A percentile compares a stretch with the other conserved stretches of the same genome.
phyloP scores from a whole-genome alignment of 352 stramenopile species.

The Salisapilia sapeloensis region DNA sequence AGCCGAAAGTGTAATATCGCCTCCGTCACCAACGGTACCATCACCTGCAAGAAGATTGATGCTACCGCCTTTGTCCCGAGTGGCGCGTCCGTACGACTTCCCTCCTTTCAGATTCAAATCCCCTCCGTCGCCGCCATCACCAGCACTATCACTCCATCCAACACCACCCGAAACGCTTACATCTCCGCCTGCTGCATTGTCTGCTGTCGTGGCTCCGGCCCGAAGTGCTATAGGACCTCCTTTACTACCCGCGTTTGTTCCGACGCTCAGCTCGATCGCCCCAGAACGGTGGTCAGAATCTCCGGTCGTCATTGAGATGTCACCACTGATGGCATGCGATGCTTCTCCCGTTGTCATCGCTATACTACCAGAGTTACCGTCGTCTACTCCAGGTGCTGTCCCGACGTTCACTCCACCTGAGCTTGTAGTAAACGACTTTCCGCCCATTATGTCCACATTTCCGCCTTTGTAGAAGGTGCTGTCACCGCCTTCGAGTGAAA shows the following conservation, averaged over 20 bases:
- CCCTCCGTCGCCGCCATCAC: conserved; percentile 52
- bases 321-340: conserved; percentile 14
- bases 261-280: conserved; percentile 16
- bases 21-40: conserved; percentile 28
- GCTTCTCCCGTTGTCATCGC: conserved; percentile 16
- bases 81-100: conserved; percentile 25
- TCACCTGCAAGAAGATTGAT: conserved; percentile 27
- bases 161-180: conserved; percentile 24
- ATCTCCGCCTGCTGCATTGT: conserved; percentile 27
- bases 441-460: conserved; percentile 9
- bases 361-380: conserved; percentile 23
- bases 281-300: conserved; percentile 16
- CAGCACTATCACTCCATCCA: conserved; percentile 46
- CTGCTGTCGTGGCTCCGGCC: conserved; percentile 23
- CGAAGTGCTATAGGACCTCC: conserved; percentile 29
- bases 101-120: conserved; percentile 25
- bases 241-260: conserved; percentile 20
- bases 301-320: conserved; percentile 26
- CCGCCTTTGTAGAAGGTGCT: conserved; percentile 7
- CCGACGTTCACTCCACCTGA: conserved; percentile 21
- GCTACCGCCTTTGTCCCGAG: conserved; percentile 30
- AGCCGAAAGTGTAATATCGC: conserved; percentile 22
- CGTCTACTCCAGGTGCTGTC: conserved; percentile 13
- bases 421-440: conserved; percentile 18
- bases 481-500: conserved; percentile 6